Conservation (phyloP, 805 yeast genomes). For the Hyphopichia homilentoma region DNA sequence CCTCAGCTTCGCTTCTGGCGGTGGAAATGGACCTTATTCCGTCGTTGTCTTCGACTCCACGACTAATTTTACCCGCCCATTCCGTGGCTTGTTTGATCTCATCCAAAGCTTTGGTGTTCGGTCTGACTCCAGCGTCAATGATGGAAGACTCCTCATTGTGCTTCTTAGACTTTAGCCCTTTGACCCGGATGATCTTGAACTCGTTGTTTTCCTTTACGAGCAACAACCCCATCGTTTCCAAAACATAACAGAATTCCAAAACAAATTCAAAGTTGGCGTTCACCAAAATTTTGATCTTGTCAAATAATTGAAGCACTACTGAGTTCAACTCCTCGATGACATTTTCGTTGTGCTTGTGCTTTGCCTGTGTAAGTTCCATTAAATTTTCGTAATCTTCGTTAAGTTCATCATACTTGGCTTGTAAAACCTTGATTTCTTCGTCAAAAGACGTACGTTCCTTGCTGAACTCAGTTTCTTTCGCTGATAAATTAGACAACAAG, state of each 20-base stretch:
- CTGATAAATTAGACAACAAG: slow-evolving; percentile 62
- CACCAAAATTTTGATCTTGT: slow-evolving; percentile 11
- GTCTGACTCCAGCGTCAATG: not conserved
- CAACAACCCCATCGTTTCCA: slow-evolving; percentile 77
- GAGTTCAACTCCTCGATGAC: slow-evolving; percentile 24
- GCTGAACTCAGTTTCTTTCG: slow-evolving; percentile 56
- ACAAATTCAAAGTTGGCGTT: slow-evolving; percentile 26
- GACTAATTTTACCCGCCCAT: not conserved
- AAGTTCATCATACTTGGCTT: slow-evolving; percentile 40
- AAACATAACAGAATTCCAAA: slow-evolving; percentile 48
- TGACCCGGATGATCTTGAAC: slow-evolving; percentile 65
- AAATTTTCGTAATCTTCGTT: slow-evolving; percentile 39
- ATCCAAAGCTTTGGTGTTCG: slow-evolving; percentile 1
- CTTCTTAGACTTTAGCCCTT: slow-evolving; percentile 60
- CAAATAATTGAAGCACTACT: slow-evolving; percentile 13
- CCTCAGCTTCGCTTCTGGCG: slow-evolving; percentile 8
- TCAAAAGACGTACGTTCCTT: slow-evolving; percentile 50
- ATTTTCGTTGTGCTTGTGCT: slow-evolving; percentile 19
- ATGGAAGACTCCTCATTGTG: slow-evolving; percentile 6
- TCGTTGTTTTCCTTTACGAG: slow-evolving; percentile 41
- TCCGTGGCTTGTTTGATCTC: not conserved
- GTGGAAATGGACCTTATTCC: slow-evolving; percentile 1
- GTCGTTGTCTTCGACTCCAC: not conserved
- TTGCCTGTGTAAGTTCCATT: slow-evolving; percentile 35
- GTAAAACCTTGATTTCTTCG: slow-evolving; percentile 47